phyloP scores from a whole-genome alignment of 768 basidiomycete genomes.

The Rhizopogon roseolus region DNA sequence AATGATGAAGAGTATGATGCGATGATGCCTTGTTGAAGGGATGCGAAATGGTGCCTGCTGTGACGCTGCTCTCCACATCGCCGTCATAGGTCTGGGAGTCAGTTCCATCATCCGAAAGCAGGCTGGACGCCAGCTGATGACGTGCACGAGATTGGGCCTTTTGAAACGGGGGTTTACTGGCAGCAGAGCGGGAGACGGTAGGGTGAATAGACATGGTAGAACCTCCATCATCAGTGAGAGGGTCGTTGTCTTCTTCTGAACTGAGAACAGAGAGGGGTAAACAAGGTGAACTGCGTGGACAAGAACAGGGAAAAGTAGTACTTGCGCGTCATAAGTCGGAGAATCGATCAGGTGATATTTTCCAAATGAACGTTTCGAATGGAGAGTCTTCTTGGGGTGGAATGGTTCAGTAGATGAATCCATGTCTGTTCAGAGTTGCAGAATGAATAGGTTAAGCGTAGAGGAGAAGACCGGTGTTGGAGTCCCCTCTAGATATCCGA shows the following conservation, averaged over 20 bases:
- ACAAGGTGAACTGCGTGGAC: conserved; percentile 11
- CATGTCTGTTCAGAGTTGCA: conserved; percentile 7
- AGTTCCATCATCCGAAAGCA: conserved; percentile 66
- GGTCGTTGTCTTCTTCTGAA: conserved; percentile 87
- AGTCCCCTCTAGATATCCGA: no score
- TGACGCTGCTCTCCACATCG: conserved; percentile 78
- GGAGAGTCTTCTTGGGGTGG: conserved; percentile 29
- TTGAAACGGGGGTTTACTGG: conserved; percentile 23
- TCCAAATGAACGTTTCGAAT: conserved; percentile 62
- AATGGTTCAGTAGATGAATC: conserved; percentile 17
- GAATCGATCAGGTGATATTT: conserved; percentile 62
- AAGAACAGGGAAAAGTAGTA: conserved; percentile 8
- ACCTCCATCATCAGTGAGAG: conserved; percentile 70
- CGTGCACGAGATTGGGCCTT: conserved; percentile 26
- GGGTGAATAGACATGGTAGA: conserved; percentile 45
- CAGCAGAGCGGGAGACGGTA: conserved; percentile 13
- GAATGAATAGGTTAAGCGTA: no score
- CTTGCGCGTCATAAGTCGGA: conserved; percentile 73
- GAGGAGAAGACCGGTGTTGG: no score
- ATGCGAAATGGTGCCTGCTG: conserved; percentile 44
- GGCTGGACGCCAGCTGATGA: conserved; percentile 51
- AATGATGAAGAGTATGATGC: conserved; percentile 29
- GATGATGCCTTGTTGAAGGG: conserved; percentile 22
- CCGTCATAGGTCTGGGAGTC: conserved; percentile 91
- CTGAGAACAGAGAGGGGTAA: conserved; percentile 30